Conservation (phyloP, 805 yeast species). For the Metschnikowia orientalis region DNA sequence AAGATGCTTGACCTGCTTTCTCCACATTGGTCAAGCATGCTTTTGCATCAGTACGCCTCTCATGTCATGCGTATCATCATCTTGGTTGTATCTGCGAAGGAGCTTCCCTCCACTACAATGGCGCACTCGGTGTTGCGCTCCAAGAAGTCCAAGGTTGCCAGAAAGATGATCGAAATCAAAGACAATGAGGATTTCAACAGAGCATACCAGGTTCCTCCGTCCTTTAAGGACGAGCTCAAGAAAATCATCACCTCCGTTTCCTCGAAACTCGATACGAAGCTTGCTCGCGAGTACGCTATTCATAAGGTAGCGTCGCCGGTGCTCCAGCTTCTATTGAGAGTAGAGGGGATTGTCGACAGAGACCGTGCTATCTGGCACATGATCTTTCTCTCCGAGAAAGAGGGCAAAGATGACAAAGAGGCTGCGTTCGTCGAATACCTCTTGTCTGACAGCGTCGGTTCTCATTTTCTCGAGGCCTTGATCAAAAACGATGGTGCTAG, state of each 20-base stretch:
- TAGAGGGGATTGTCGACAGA: conserved; percentile 76
- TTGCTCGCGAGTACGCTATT: conserved; percentile 67
- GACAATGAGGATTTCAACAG: conserved; percentile 69
- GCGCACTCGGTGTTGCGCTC: conserved; percentile 74
- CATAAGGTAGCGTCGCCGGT: conserved; percentile 87
- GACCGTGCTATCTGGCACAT: conserved; percentile 68
- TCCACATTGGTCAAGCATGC: conserved; percentile 56
- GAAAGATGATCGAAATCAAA: conserved; percentile 87
- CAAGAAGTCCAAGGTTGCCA: conserved; percentile 79
- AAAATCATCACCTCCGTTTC: conserved; percentile 43
- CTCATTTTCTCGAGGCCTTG: conserved; percentile 79
- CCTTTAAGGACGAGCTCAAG: conserved; percentile 59
- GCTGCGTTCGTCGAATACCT: conserved; percentile 81
- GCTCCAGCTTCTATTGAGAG: conserved; percentile 67
- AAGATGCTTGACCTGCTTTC: conserved; percentile 63
- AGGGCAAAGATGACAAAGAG: conserved; percentile 54
- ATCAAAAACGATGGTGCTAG: conserved; percentile 59
- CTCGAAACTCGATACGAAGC: conserved; percentile 30
- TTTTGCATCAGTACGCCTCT: conserved; percentile 77
- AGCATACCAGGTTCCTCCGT: conserved; percentile 63
- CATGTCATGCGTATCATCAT: conserved; percentile 77
- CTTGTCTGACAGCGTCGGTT: conserved; percentile 85
- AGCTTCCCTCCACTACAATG: conserved; percentile 66
- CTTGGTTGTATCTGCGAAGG: conserved; percentile 70
- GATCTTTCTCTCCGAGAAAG: conserved; percentile 49